phyloP scores from a whole-genome alignment of 805 yeast species.

The Yamadazyma kitorensis region DNA sequence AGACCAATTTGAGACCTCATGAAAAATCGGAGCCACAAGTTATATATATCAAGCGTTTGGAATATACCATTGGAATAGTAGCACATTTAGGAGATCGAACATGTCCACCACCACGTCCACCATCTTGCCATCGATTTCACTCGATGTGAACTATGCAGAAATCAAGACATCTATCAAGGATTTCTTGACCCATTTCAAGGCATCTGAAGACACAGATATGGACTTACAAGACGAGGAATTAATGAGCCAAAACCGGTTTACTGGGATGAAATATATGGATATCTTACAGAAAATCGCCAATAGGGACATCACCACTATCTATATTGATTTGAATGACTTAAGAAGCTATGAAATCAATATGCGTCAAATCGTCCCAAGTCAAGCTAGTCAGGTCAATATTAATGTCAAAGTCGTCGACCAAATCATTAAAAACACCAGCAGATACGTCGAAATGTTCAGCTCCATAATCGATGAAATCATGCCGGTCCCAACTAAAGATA shows the following conservation, averaged over 20 bases:
- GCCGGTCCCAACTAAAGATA: constrained; percentile 83
- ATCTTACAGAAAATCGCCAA: constrained; percentile 79
- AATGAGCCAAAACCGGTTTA: constrained; percentile 11
- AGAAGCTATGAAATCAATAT: constrained; percentile 59
- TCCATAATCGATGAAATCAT: constrained; percentile 72
- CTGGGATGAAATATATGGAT: constrained; percentile 61
- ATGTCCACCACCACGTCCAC: constrained; percentile 24
- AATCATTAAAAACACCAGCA: constrained; percentile 70
- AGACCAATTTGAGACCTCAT: too few relatives aligned
- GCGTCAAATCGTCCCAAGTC: constrained; percentile 11
- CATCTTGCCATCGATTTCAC: constrained; percentile 60
- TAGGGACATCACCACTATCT: constrained; percentile 67
- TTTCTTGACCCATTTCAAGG: constrained; percentile 67
- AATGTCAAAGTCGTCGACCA: constrained; percentile 44
- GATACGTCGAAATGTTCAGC: constrained; percentile 76
- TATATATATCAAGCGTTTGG: too few relatives aligned
- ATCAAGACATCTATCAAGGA: constrained; percentile 57
- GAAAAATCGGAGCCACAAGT: too few relatives aligned
- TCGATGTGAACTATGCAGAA: constrained; percentile 71
- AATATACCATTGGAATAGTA: too few relatives aligned
- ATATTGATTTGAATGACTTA: constrained; percentile 82
- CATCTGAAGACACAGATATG: constrained; percentile 20
- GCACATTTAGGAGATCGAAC: too few relatives aligned
- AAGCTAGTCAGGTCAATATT: constrained; percentile 9
- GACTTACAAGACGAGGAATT: constrained; percentile 19